These are phyloP conservation scores for Moesziomyces sp. DNA, from an alignment of 1,284 basidiomycete species.

Conservation along the genomic window DNA sequence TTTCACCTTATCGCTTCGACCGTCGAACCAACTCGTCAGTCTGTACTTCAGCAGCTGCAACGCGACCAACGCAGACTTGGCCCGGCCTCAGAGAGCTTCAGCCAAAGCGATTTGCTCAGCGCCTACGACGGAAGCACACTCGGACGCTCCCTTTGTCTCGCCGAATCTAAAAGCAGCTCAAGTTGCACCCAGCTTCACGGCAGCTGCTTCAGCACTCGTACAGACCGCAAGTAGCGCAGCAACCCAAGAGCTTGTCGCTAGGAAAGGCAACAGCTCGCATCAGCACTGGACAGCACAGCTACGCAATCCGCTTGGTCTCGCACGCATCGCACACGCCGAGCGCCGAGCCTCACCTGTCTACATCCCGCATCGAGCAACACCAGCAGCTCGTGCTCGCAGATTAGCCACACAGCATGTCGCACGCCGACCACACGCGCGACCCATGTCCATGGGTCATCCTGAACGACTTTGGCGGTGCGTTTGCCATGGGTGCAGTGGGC, in stretches of 20 bases:
- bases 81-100: not conserved
- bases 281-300: too few relatives aligned
- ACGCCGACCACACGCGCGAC: conserved; percentile 62
- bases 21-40: too few relatives aligned
- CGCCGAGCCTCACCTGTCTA: too few relatives aligned
- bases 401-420: conserved; percentile 25
- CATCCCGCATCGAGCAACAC: not conserved
- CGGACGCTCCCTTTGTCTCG: too few relatives aligned
- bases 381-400: not conserved
- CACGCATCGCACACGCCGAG: too few relatives aligned
- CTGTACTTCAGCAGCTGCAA: not conserved
- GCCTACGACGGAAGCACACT: too few relatives aligned
- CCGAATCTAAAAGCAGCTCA: too few relatives aligned
- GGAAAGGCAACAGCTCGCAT: too few relatives aligned
- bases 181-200: too few relatives aligned
- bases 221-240: not conserved
- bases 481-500: conserved; percentile 90
- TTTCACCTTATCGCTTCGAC: not conserved
- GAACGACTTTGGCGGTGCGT: conserved; percentile 95
- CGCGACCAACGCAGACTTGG: not conserved
- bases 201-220: not conserved
- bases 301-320: too few relatives aligned
- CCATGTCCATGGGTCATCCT: conserved; percentile 93
- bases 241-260: not conserved
- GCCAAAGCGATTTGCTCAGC: too few relatives aligned